Evolutionary conservation across 2,329 filamentous ascomycete species (phyloP).

Genomic region (Penicillium sp.): DNA sequence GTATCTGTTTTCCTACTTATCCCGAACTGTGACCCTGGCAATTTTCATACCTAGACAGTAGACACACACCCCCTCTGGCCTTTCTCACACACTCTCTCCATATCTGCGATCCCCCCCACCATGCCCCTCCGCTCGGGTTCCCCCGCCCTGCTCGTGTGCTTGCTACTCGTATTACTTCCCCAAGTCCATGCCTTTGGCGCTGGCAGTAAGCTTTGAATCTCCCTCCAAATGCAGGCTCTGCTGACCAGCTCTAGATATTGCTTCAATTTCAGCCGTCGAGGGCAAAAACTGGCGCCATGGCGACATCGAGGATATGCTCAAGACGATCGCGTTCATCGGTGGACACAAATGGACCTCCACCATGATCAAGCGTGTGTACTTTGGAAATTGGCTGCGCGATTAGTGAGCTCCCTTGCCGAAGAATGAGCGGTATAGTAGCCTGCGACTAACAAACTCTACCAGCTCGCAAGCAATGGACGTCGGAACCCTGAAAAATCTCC

Average conservation of each 20-base stretch:
- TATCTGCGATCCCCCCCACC: constrained; percentile 12
- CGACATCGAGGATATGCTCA: constrained; percentile 80
- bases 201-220: constrained; percentile 39
- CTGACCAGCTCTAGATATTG: constrained; percentile 42
- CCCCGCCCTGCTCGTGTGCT: constrained; percentile 38
- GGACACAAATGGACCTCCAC: constrained; percentile 84
- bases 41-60: not conserved
- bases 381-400: constrained; percentile 84
- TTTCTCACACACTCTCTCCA: not conserved
- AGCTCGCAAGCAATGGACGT: constrained; percentile 78
- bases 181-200: constrained; percentile 49
- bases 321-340: constrained; percentile 72
- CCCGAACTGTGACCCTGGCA: not conserved
- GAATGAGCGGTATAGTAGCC: not conserved
- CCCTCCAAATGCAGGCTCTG: not conserved
- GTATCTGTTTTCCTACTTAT: not conserved
- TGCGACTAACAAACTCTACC: constrained; percentile 8
- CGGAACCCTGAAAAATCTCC: constrained; percentile 75
- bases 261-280: constrained; percentile 53
- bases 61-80: not conserved
- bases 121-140: constrained; percentile 30
- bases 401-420: constrained; percentile 51
- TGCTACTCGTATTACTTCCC: constrained; percentile 42
- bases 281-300: constrained; percentile 58
- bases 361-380: constrained; percentile 77